These are phyloP conservation scores for Trapa incisa DNA, from an alignment of 345 rosid genomes.

Conservation along the genomic window DNA sequence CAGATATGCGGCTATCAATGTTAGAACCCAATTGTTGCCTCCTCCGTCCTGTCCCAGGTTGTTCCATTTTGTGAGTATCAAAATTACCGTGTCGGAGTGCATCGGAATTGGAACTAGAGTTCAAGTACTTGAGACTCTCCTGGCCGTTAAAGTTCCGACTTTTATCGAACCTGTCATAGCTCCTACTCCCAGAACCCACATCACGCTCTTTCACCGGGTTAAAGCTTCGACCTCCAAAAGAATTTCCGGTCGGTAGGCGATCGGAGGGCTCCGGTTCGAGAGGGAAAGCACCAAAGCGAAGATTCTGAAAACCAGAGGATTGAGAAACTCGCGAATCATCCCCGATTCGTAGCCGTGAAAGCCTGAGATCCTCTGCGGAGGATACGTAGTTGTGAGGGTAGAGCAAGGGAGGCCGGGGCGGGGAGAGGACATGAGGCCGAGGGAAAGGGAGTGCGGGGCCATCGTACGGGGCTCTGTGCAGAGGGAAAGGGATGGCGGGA, in stretches of 20 bases:
- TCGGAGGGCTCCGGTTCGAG: slow-evolving; percentile 28
- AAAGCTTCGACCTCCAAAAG: slow-evolving; percentile 17
- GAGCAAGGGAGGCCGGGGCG: slow-evolving; percentile 33
- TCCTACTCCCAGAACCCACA: slow-evolving; percentile 10
- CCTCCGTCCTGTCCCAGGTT: slow-evolving; percentile 25
- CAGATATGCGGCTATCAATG: slow-evolving; percentile 22
- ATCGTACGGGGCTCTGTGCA: slow-evolving; percentile 25
- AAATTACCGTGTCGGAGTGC: slow-evolving; percentile 19
- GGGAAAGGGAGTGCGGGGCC: slow-evolving; percentile 27
- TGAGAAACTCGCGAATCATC: neutral
- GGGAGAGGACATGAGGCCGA: slow-evolving; percentile 25
- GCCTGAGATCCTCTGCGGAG: slow-evolving; percentile 29
- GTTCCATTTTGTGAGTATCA: slow-evolving; percentile 20
- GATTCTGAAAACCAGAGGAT: slow-evolving; percentile 16
- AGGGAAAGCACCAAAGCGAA: slow-evolving; percentile 52
- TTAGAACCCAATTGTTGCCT: slow-evolving; percentile 22
- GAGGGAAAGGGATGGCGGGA: slow-evolving; percentile 29
- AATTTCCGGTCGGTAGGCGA: slow-evolving; percentile 19
- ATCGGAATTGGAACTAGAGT: slow-evolving; percentile 10
- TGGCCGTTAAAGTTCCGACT: slow-evolving; percentile 21
- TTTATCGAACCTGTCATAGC: slow-evolving; percentile 18
- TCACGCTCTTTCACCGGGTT: slow-evolving; percentile 18
- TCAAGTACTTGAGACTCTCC: slow-evolving; percentile 7
- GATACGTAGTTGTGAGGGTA: slow-evolving; percentile 23
- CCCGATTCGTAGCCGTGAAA: slow-evolving; percentile 36